Base-by-base conservation (phyloP, 805 yeast species). In the Alloascoidea africana region DNA sequence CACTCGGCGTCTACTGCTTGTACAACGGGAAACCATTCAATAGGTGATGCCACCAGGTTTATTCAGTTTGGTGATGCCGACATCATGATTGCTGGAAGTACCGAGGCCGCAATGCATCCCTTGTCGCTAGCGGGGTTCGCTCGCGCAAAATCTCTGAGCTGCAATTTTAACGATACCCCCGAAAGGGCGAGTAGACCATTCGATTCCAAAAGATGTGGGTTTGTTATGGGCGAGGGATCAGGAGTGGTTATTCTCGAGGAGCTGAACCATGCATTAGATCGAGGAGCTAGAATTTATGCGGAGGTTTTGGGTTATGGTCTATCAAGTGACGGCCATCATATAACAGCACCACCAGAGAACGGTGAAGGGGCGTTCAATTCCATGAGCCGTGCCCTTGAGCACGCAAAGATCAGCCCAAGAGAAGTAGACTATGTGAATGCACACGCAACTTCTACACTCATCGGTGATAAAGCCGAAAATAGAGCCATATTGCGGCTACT, bases 1-100 rank as follows among this genome's bases (percentile, higher is more conserved):
- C 96, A 87, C 51, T 63, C 94, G 0, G 91, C 76, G 0, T 71
- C 94, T 2, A 86, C 97, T 0, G 98, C 98, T 1, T 91, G 99
- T 62, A 94, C 99, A 3, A 86, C 98, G 0, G 99, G 99, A 0
- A 70, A 80, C 18, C 93, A 91, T 51, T 70, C 96, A 0, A 77
- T 91, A 36, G 97, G 97, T 3, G 99, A 91, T 52, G 96, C 96
- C 0, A 70, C 66, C 46, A 71, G 87, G 48, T 77, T 87, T 48
- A 83, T 91, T 41, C 60, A 66, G 42, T 75, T 76, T 39, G 93
- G 83, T 3, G 79, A 81, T 58, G 84, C 89, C 6, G 78, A 86
- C 46, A 83, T 79, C 3, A 82, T 87, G 75, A 65, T 91, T 5
- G 91, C 94, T 5, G 98, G 98, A n/a, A 94, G 96, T 1, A 63